Evolutionary conservation across 2,329 filamentous ascomycete species (phyloP).

Genomic region (Ceratocystis harringtonii): DNA sequence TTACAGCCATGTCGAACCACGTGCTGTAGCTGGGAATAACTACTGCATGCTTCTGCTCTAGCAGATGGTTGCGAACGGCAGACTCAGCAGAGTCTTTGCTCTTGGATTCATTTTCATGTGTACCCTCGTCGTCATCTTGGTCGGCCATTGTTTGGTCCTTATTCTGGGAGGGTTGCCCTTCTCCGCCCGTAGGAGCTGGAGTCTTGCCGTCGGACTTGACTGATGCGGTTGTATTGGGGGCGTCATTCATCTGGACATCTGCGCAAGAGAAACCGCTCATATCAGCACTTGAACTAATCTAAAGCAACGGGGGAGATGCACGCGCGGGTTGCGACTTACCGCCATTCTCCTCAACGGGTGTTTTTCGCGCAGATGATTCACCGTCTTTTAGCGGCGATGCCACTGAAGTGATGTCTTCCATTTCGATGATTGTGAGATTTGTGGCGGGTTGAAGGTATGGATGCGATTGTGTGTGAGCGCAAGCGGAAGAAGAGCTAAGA

Average conservation of each 20-base stretch:
- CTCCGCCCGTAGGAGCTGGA: conserved; percentile 52
- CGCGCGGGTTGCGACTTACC: conserved; percentile 9
- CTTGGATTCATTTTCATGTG: conserved; percentile 42
- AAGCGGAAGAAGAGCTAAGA: background rate
- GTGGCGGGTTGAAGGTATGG: background rate
- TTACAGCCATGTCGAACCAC: conserved; percentile 95
- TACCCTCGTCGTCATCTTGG: conserved; percentile 35
- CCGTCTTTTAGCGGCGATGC: conserved; percentile 5
- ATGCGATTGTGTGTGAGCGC: background rate
- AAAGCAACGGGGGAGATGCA: background rate
- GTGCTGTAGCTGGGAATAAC: conserved; percentile 94
- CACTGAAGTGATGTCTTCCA: conserved; percentile 10
- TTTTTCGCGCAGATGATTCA: background rate
- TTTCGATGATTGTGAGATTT: background rate
- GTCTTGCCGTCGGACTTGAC: conserved; percentile 49
- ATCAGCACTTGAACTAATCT: background rate
- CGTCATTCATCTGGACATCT: conserved; percentile 53
- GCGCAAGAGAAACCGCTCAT: background rate
- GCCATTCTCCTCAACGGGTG: conserved; percentile 14
- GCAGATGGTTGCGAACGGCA: conserved; percentile 78
- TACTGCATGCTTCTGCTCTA: conserved; percentile 87
- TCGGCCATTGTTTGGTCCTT: conserved; percentile 36
- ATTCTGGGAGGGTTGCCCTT: conserved; percentile 27
- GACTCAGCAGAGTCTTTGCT: conserved; percentile 71
- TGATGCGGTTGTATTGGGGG: conserved; percentile 30